These are phyloP conservation scores for Aaosphaeria arxii DNA, from an alignment of 2,329 filamentous ascomycete genomes.

Conservation along the genomic window DNA sequence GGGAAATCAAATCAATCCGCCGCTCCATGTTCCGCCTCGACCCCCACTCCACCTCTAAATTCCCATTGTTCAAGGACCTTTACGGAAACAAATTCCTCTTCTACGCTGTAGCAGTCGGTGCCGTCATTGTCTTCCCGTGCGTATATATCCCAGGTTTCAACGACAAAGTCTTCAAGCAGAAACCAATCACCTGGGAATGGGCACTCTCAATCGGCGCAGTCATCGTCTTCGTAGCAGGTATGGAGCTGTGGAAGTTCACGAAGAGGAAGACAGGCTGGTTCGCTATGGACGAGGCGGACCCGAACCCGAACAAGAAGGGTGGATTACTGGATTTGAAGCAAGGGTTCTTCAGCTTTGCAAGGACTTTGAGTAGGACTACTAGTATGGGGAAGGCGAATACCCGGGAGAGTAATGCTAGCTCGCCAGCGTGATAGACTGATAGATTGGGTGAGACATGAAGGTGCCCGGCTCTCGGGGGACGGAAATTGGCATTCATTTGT, in stretches of 20 bases:
- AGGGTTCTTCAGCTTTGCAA: constrained; percentile 17
- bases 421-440: neutral
- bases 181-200: constrained; percentile 20
- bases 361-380: constrained; percentile 8
- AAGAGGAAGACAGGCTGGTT: constrained; percentile 18
- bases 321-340: constrained; percentile 10
- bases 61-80: constrained; percentile 15
- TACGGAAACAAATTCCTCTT: constrained; percentile 47
- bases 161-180: constrained; percentile 19
- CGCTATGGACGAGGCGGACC: constrained; percentile 8
- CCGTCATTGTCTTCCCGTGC: constrained; percentile 57
- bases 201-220: constrained; percentile 11
- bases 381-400: constrained; percentile 7
- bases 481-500: too few species aligned
- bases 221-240: constrained; percentile 14
- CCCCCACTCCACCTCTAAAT: constrained; percentile 8
- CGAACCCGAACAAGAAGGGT: constrained; percentile 2
- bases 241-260: constrained; percentile 17
- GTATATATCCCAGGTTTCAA: constrained; percentile 36
- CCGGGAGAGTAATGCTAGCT: constrained; percentile 1
- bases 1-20: constrained; percentile 20
- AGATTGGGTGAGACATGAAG: too few species aligned
- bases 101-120: constrained; percentile 59
- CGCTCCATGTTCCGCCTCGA: constrained; percentile 18
- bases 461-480: too few species aligned